Evolutionary conservation across 768 basidiomycete species (phyloP).

Genomic region (Russula vinacea): DNA sequence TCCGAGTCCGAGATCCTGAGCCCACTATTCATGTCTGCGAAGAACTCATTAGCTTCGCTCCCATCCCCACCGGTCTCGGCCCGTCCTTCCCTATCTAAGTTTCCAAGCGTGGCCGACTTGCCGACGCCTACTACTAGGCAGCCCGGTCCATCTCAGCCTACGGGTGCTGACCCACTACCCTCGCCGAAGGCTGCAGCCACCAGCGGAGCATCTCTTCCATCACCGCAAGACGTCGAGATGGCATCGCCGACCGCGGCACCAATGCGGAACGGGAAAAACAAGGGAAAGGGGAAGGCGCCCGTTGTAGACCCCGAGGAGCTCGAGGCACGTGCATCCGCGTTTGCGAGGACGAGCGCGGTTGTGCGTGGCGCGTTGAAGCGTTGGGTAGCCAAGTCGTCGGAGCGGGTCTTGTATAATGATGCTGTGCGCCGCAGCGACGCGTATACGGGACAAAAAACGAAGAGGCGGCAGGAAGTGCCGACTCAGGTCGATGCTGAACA

Average conservation of each 20-base stretch:
- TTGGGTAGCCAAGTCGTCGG: constrained; percentile 22
- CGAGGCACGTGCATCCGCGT: constrained; percentile 11
- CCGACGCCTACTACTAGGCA: neutral
- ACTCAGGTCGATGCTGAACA: neutral
- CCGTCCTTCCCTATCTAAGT: constrained; percentile 19
- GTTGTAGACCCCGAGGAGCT: constrained; percentile 12
- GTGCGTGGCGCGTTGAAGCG: constrained; percentile 17
- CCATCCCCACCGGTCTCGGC: constrained; percentile 23
- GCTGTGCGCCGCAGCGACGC: constrained; percentile 58
- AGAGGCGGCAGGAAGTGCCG: constrained; percentile 33
- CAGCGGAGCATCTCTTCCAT: neutral
- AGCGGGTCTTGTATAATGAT: constrained; percentile 36
- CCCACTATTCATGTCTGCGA: constrained; percentile 29
- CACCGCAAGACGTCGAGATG: constrained; percentile 25
- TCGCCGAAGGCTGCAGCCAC: constrained; percentile 3
- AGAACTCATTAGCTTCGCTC: constrained; percentile 23
- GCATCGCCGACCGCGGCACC: constrained; percentile 20
- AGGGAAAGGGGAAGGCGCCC: constrained; percentile 24
- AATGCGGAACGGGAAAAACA: constrained; percentile 16
- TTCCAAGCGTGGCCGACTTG: constrained; percentile 3
- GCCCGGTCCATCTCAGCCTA: constrained; percentile 2
- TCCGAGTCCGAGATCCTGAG: constrained; percentile 33
- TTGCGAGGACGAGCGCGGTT: constrained; percentile 9
- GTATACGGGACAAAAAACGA: constrained; percentile 50
- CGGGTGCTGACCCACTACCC: neutral